Evolutionary conservation across 768 basidiomycete species (phyloP), one percentile per base, ranked within the genome.

Genomic region (Lactifluus pinguis): DNA sequence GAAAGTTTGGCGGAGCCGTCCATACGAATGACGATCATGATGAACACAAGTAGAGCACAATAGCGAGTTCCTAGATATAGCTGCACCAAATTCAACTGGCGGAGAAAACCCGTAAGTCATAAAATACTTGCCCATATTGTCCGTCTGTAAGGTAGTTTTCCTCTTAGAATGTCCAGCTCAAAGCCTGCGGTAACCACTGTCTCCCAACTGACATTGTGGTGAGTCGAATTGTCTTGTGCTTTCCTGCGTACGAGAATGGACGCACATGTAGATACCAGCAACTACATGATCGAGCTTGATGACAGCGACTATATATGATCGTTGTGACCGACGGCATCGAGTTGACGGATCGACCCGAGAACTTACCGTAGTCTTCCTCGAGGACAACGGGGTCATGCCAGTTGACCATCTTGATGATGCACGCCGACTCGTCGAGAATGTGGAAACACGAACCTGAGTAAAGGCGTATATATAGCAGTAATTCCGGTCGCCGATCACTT

Each of bases 331-430:
- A 0, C 10, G 29, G 13, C 29, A n/a, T n/a, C 14, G 5, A 11
- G 41, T 3, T 2, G 10, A 32, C 3, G 41, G 2, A 7, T 29
- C 9, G 14, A 21, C n/a, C 38, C 30, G 38, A 13, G 5, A n/a
- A 49, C 54, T 49, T n/a, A 61, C 60, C 17, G 49, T 36, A 61
- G 42, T 61, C 60, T 11, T 38, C 9, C 1, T 55, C 10, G 1
- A 61, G 3, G 49, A 56, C 15, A 34, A 29, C 8, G 5, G 60
- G 42, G 19, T 56, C 36, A 7, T 56, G 49, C 54, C 54, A 61
- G 60, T 61, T 45, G 39, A 61, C 60, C 60, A 61, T 61, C 25
- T 25, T 25, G 25, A 25, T 25, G 21, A 45, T 51, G 60, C 15
- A 38, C 25, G 25, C 25, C 25, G 25, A 25, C 25, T 25, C 25